Percentiles rank a stretch among this genome's conserved stretches.
Evolutionary conservation across 148 eudicot species (phyloP).

Genomic region (Rhododendron henanense): DNA sequence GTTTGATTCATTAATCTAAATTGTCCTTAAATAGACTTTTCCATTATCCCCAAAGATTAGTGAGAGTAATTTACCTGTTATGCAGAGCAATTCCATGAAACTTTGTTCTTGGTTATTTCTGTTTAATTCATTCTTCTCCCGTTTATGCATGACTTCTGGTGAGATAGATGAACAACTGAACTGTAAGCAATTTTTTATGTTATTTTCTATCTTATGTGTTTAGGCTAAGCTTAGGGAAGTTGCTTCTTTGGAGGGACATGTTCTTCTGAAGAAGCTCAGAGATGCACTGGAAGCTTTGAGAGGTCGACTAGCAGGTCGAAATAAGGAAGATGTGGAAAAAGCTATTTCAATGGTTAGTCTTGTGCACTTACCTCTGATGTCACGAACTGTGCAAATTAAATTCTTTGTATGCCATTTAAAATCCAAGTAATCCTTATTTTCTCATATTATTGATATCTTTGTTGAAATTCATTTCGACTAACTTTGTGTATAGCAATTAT

Average conservation of each 20-base stretch:
- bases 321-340: conserved; percentile 90
- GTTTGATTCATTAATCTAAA: neutral
- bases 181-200: neutral
- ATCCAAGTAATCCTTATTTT: neutral
- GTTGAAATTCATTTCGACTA: neutral
- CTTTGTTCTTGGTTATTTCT: neutral
- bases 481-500: neutral
- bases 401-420: neutral
- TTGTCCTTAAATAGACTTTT: neutral
- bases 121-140: neutral
- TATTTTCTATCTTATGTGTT: conserved; percentile 10
- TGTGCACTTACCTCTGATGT: neutral
- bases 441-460: neutral
- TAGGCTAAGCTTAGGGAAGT: conserved; percentile 85
- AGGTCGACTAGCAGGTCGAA: conserved; percentile 74
- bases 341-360: conserved; percentile 86
- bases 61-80: neutral
- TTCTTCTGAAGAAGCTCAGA: conserved; percentile 90
- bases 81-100: neutral
- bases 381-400: neutral
- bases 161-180: neutral
- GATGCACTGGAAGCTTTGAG: conserved; percentile 85
- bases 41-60: neutral
- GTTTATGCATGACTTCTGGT: neutral
- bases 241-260: conserved; percentile 95